Evolutionary conservation across 352 stramenopile species (phyloP), one percentile per base, ranked within the genome.

Genomic region (Blastocystis hominis): DNA sequence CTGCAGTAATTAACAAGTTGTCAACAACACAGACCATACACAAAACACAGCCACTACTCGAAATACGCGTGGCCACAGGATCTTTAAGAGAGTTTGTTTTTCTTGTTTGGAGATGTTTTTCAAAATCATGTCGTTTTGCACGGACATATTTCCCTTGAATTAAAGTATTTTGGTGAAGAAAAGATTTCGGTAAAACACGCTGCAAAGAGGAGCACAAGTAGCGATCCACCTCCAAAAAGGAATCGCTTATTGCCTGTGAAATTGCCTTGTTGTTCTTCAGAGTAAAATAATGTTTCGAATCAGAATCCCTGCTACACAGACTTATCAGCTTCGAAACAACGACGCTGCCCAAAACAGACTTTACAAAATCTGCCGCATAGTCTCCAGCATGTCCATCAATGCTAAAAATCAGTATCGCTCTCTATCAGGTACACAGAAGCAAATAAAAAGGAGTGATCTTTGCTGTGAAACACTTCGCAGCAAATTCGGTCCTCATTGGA

Each of bases 311-410:
- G n/a, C n/a, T n/a, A n/a, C n/a, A n/a, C n/a, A n/a, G n/a, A n/a
- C n/a, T n/a, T n/a, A n/a, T n/a, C n/a, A 70, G 13, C 42, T 70
- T 70, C 2, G 36, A 20, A 9, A 47, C 24, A 1, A 70, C 3
- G 1, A 9, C 15, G 2, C 4, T 70, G 4, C 62, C 62, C 42
- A 70, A 70, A 1, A 70, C 62, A 20, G 62, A 70, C 24, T 20
- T 36, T 36, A 70, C 62, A 70, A 70, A 70, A 42, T 70, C 62
- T 20, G 62, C 62, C 24, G 62, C 62, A 70, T 70, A 70, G 5
- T 70, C 62, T 20, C 62, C 62, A 47, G 62, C 62, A 70, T 70
- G 62, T 10, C 62, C 62, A 70, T 70, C 62, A 5, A 70, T 5
- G 15, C 62, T 70, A 42, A 38, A 9, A 9, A 2, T 70, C 24